Conservation (phyloP, 352 stramenopile genomes). For the Phytophthora aleatoria region DNA sequence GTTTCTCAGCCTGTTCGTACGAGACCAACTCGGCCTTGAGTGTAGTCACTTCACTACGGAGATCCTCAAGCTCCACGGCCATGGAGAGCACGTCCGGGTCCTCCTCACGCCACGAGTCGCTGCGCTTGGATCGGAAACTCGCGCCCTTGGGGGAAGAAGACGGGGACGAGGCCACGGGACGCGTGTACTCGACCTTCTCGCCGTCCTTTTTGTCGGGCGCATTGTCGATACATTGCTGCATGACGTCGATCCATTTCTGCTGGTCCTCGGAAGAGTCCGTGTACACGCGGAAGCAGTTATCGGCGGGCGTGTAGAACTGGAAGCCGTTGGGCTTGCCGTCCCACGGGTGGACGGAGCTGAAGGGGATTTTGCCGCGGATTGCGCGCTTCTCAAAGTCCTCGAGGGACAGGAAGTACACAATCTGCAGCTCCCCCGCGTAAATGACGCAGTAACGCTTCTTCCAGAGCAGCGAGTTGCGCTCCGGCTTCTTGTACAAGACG, state of each 20-base stretch:
- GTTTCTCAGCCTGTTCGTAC: conserved; percentile 84
- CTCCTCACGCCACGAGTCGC: conserved; percentile 83
- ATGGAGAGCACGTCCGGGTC: conserved; percentile 71
- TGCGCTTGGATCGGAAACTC: conserved; percentile 52
- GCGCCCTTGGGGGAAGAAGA: conserved; percentile 57
- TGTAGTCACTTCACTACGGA: conserved; percentile 72
- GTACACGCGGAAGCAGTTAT: conserved; percentile 89
- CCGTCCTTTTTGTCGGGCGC: conserved; percentile 71
- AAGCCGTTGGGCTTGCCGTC: conserved; percentile 87
- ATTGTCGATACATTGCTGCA: conserved; percentile 75
- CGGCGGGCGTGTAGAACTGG: conserved; percentile 86
- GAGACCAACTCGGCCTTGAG: conserved; percentile 73
- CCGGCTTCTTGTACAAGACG: conserved; percentile 83
- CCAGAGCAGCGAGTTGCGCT: conserved; percentile 86
- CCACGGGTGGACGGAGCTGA: conserved; percentile 81
- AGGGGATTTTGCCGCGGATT: conserved; percentile 85
- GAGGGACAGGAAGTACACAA: conserved; percentile 80
- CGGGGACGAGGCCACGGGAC: conserved; percentile 71
- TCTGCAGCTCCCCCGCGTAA: conserved; percentile 69
- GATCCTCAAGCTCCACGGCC: conserved; percentile 71
- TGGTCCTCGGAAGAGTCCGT: conserved; percentile 76
- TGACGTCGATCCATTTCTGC: conserved; percentile 63
- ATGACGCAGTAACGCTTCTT: conserved; percentile 90
- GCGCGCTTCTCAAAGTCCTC: conserved; percentile 74
- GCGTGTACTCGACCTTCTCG: conserved; percentile 64